Conservation (phyloP, 2,329 filamentous ascomycete genomes). For the Verticillium klebahnii region DNA sequence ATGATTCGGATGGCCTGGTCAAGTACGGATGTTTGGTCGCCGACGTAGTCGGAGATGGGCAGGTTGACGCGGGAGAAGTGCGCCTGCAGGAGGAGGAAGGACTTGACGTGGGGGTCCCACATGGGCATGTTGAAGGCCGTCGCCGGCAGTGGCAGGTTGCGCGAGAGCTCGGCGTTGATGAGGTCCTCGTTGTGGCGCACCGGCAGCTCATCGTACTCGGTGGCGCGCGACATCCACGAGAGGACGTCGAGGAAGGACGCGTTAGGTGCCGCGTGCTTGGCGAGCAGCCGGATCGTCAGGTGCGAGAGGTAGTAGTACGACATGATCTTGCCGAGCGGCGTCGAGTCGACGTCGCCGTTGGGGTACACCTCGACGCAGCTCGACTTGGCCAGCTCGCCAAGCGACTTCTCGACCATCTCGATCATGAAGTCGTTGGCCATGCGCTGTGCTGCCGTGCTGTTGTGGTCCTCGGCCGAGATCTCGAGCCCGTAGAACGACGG, state of each 20-base stretch:
- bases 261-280: conserved; percentile 67
- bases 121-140: conserved; percentile 70
- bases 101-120: conserved; percentile 98
- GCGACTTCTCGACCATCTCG: conserved; percentile 80
- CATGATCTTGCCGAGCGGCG: conserved; percentile 95
- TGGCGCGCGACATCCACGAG: conserved; percentile 88
- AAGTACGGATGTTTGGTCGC: conserved; percentile 83
- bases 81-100: conserved; percentile 88
- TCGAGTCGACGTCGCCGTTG: conserved; percentile 86
- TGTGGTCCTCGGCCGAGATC: conserved; percentile 89
- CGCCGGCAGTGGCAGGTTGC: conserved; percentile 65
- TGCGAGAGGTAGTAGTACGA: conserved; percentile 98
- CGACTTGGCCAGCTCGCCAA: conserved; percentile 76
- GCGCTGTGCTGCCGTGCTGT: conserved; percentile 77
- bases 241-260: conserved; percentile 79
- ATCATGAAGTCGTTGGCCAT: conserved; percentile 94
- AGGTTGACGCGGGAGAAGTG: conserved; percentile 91
- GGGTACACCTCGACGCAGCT: conserved; percentile 78
- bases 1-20: conserved; percentile 97
- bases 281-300: conserved; percentile 84
- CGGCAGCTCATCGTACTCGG: conserved; percentile 95
- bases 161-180: conserved; percentile 86
- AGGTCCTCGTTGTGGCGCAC: conserved; percentile 98
- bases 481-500: conserved; percentile 96
- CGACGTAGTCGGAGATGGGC: conserved; percentile 95